Evolutionary conservation across 768 basidiomycete species (phyloP), one percentile per base, ranked within the genome.

Genomic region (Leccinum variicolor): DNA sequence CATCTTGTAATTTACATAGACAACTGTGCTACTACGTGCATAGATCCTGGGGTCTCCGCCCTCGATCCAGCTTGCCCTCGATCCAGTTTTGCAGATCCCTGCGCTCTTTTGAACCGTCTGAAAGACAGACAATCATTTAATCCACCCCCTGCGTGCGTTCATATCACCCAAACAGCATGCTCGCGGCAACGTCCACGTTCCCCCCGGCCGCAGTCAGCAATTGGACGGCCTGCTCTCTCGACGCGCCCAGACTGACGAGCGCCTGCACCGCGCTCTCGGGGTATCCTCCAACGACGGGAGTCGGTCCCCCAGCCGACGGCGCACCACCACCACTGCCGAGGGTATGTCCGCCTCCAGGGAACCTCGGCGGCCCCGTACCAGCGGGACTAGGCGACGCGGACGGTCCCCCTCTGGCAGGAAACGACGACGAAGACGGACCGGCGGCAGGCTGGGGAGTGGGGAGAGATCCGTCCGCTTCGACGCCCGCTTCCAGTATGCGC

Each of bases 121-220:
- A 39, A 39, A n/a, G 36, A n/a, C 17, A 39, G 31, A 13, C 1
- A 36, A 15, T 34, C 15, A 3, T 34, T 8, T 15, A 17, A 17
- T 36, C 34, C 14, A 34, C 41, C 41, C 17, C 4, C 19, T 43
- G 17, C 19, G 11, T 6, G 19, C 19, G 43, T 23, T 11, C 21
- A 10, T 23, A 47, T 47, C 23, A 66, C 66, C 69, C 86, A 69
- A 98, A 98, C 54, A 97, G 69, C 68, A 96, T 74, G 33, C 92
- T 93, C 10, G 91, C 94, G 10, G 95, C 95, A 23, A 90, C 77
- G 60, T 97, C 93, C 21, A 93, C 76, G 69, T 95, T 92, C 2
- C 96, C 96, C 3, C 84, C 86, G 0, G 92, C 82, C 4, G 91
- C 89, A 14, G 88, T 82, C 58, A 98, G 75, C 47, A 85, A 79